Evolutionary conservation across 75 land plant genomes (phyloP).

Genomic region (Sequoia sempervirens): DNA sequence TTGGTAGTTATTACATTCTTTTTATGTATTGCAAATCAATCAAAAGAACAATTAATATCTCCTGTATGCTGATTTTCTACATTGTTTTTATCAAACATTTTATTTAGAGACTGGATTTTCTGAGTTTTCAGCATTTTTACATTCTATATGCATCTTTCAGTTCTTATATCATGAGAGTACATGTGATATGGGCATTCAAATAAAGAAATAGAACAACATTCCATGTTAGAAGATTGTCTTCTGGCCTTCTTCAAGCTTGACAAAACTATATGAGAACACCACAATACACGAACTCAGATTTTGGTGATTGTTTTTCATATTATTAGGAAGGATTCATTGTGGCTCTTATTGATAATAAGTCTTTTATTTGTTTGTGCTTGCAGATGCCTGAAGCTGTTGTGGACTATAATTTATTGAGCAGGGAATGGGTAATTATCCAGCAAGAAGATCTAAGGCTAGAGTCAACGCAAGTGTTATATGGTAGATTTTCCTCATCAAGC

Average conservation of each 20-base stretch:
- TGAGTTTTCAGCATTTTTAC: background rate
- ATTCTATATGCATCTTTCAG: background rate
- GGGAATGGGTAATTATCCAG: constrained; percentile 68
- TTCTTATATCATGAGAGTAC: background rate
- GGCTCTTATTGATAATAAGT: background rate
- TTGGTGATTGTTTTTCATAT: background rate
- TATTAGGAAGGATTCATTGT: background rate
- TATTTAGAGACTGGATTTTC: background rate
- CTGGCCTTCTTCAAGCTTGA: background rate
- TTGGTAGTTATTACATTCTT: background rate
- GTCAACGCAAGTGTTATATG: constrained; percentile 44
- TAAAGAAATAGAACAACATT: background rate
- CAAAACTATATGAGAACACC: background rate
- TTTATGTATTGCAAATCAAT: background rate
- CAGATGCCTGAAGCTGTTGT: constrained; percentile 97
- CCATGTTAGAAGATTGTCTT: background rate
- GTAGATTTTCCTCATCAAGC: constrained; percentile 18
- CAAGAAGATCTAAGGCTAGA: constrained; percentile 62
- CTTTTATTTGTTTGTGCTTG: constrained; percentile 1
- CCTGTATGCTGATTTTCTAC: background rate
- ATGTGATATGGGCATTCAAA: background rate
- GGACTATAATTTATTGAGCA: constrained; percentile 68
- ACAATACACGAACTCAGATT: background rate
- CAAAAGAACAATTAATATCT: background rate
- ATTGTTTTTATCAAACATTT: background rate